Evolutionary conservation across 1,139 yeast genomes (phyloP).

Genomic region (Zhuliangozyma blackwelliae): DNA sequence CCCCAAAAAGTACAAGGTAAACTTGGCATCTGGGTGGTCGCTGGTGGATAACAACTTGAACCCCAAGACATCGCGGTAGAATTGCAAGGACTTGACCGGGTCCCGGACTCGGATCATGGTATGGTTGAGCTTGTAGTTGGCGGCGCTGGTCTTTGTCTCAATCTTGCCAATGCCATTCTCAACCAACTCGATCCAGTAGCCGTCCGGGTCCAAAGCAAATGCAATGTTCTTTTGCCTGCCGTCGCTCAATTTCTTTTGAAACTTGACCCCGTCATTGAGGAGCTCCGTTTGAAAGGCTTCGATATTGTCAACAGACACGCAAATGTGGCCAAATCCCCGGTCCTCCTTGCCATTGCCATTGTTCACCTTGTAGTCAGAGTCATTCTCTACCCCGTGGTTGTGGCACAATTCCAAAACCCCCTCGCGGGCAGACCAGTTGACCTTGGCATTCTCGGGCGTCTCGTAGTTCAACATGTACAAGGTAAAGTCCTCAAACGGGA

Average conservation of each 20-base stretch:
- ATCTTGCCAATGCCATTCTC: slow-evolving; percentile 49
- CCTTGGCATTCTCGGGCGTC: slow-evolving; percentile 35
- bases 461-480: slow-evolving; percentile 67
- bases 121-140: slow-evolving; percentile 71
- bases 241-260: slow-evolving; percentile 78
- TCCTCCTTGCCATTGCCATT: slow-evolving; percentile 82
- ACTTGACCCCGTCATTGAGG: slow-evolving; percentile 58
- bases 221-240: slow-evolving; percentile 94
- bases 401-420: slow-evolving; percentile 87
- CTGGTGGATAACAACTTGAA: slow-evolving; percentile 61
- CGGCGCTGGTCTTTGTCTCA: slow-evolving; percentile 32
- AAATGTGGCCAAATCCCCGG: slow-evolving; percentile 93
- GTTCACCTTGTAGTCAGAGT: slow-evolving; percentile 53
- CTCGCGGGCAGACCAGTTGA: slow-evolving; percentile 55
- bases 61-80: slow-evolving; percentile 76
- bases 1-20: slow-evolving; percentile 82
- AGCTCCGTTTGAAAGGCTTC: slow-evolving; percentile 55
- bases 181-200: slow-evolving; percentile 92
- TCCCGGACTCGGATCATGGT: slow-evolving; percentile 92
- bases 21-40: slow-evolving; percentile 65
- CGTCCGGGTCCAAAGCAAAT: slow-evolving; percentile 91
- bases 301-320: slow-evolving; percentile 81
- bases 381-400: slow-evolving; percentile 69
- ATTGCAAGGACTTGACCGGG: slow-evolving; percentile 66
- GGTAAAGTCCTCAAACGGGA: slow-evolving; percentile 57